phyloP scores from a whole-genome alignment of 73 alveolate genomes.

The Symbiodinium pilosum region DNA sequence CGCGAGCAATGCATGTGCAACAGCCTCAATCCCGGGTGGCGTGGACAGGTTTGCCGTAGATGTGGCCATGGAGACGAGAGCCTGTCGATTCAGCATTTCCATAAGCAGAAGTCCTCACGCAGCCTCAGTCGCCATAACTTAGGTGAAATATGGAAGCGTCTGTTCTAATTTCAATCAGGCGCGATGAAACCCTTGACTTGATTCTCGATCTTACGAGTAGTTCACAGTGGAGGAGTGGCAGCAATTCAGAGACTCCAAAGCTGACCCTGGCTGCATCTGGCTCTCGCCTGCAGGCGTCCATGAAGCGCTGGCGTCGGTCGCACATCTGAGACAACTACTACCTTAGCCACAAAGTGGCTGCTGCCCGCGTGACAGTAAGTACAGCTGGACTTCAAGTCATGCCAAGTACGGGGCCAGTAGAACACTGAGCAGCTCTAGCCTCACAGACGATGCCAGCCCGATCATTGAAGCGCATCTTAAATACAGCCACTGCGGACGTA shows the following conservation, averaged over 20 bases:
- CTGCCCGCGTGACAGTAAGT: neutral
- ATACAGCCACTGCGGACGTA: too few species aligned
- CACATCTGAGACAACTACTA: conserved; percentile 78
- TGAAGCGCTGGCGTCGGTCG: conserved; percentile 91
- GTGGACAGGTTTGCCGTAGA: conserved; percentile 56
- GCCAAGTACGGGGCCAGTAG: neutral
- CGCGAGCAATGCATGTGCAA: neutral
- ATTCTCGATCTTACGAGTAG: too few species aligned
- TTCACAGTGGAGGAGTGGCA: too few species aligned
- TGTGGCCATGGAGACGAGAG: conserved; percentile 79
- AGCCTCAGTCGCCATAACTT: too few species aligned
- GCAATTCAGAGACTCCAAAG: too few species aligned
- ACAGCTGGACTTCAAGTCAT: neutral
- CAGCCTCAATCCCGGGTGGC: conserved; percentile 29
- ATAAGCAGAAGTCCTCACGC: too few species aligned
- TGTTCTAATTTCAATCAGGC: too few species aligned
- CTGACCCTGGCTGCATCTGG: too few species aligned
- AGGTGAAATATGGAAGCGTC: too few species aligned
- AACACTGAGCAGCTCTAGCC: conserved; percentile 63
- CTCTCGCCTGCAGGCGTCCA: conserved; percentile 46
- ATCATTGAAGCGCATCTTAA: too few species aligned
- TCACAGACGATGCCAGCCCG: neutral
- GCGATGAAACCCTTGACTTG: too few species aligned
- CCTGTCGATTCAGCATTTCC: conserved; percentile 21
- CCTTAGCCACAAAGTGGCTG: neutral